A percentile compares a stretch with the other conserved stretches of the same genome.
These are phyloP conservation scores for Neofusicoccum kwambonambiense DNA, from an alignment of 2,329 filamentous ascomycete genomes.

Conservation along the genomic window DNA sequence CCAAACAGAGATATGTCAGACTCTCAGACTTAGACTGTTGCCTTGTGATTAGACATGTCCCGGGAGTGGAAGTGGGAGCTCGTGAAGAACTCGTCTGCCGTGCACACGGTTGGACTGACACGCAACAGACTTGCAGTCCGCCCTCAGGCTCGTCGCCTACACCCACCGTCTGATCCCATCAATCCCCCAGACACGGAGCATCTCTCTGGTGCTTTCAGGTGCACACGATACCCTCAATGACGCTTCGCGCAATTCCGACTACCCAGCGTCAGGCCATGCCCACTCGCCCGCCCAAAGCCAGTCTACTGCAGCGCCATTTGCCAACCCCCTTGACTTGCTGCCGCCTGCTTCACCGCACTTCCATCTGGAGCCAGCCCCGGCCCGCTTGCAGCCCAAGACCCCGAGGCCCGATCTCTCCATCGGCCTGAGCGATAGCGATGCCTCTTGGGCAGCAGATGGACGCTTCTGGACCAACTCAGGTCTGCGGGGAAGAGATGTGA, in stretches of 20 bases:
- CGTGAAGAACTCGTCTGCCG: no score
- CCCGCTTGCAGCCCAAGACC: constrained; percentile 1
- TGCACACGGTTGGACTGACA: no score
- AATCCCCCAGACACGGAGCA: background rate
- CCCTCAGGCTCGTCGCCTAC: background rate
- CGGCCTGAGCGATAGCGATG: background rate
- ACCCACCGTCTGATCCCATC: background rate
- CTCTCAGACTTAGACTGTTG: no score
- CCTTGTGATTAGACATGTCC: no score
- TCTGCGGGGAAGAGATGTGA: background rate
- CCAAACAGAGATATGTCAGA: background rate
- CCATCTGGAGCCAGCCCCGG: background rate
- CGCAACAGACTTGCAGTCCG: background rate
- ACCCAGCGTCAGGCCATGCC: background rate
- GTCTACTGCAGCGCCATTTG: background rate
- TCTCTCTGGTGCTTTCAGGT: background rate
- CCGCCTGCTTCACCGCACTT: background rate
- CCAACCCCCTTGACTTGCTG: no score
- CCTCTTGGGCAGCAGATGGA: background rate
- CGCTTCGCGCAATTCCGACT: background rate
- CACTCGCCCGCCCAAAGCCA: background rate
- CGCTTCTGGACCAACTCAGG: background rate
- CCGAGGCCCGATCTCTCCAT: background rate
- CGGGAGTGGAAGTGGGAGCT: no score
- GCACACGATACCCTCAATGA: background rate